Evolutionary conservation across 768 basidiomycete species (phyloP), one percentile per base, ranked within the genome.

Genomic region (Trametopsis cervina): DNA sequence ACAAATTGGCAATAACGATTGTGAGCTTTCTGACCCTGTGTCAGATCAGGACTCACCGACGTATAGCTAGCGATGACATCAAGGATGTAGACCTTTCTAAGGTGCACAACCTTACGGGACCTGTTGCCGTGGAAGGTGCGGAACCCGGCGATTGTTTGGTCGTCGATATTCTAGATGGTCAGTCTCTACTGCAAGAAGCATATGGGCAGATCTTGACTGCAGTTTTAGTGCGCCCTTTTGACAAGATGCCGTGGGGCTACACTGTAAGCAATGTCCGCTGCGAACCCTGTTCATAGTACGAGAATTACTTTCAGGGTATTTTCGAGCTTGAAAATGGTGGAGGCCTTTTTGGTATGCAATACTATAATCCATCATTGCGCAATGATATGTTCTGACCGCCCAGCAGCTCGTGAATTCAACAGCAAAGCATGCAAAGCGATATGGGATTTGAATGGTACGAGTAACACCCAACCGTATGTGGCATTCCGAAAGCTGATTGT

Each of bases 221-320:
- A 37, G 23, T n/a, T 23, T 20, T 41, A 84, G 83, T 83, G 44
- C 69, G 66, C 27, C 78, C 81, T 7, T 84, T 83, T 51, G 81
- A 83, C 35, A 75, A 83, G 59, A 83, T 83, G 83, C 84, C 84
- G 0, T 89, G 85, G 86, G 86, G 86, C 0, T 88, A 86, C 58
- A 85, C 84, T 1, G 80, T 80, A 44, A 37, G 70, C 54, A 11
- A 24, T 2, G n/a, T 5, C 25, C 18, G 24, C 23, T n/a, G n/a
- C n/a, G n/a, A n/a, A n/a, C n/a, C n/a, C n/a, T n/a, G n/a, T n/a
- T n/a, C n/a, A n/a, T n/a, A n/a, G n/a, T n/a, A n/a, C n/a, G n/a
- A n/a, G n/a, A 1, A 4, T 37, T 10, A n/a, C 35, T n/a, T 23
- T 35, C 44, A 83, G 79, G 83, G 84, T 15, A 83, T 88, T 51